These are phyloP conservation scores for Leptomonas pyrrhocoris DNA, from an alignment of 208 protist species.

Conservation along the genomic window DNA sequence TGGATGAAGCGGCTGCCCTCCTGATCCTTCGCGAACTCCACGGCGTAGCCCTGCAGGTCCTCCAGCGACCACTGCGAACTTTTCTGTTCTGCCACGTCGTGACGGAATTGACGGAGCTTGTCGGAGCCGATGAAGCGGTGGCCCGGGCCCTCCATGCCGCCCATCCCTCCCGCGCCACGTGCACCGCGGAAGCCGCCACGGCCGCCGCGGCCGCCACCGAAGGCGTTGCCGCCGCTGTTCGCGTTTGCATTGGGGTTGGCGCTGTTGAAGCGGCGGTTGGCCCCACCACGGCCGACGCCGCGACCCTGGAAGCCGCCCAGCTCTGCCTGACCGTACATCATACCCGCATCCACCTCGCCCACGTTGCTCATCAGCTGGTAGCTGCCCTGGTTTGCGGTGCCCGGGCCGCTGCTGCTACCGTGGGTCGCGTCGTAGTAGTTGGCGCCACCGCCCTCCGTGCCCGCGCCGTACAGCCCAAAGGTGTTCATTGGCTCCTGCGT, in stretches of 20 bases:
- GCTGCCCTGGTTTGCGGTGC: constrained; percentile 13
- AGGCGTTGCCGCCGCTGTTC: background rate
- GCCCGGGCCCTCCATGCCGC: constrained; percentile 29
- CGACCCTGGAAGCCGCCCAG: constrained; percentile 27
- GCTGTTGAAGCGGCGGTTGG: constrained; percentile 32
- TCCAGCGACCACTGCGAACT: constrained; percentile 60
- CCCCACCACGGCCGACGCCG: constrained; percentile 22
- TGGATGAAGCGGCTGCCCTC: constrained; percentile 98
- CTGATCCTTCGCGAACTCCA: constrained; percentile 97
- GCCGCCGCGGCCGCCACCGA: constrained; percentile 4
- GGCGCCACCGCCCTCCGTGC: constrained; percentile 15
- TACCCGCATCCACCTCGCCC: constrained; percentile 14
- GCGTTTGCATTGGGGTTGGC: constrained; percentile 2
- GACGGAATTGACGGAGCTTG: constrained; percentile 69
- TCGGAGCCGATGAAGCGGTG: constrained; percentile 62
- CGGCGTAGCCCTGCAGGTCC: constrained; percentile 91
- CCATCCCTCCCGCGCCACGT: constrained; percentile 32
- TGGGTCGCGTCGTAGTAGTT: constrained; percentile 36
- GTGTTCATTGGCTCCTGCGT: constrained; percentile 83
- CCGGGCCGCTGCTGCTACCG: constrained; percentile 21
- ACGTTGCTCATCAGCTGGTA: constrained; percentile 36
- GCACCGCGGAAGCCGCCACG: constrained; percentile 28
- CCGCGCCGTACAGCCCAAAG: constrained; percentile 52
- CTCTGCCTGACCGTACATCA: constrained; percentile 25
- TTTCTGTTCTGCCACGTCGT: constrained; percentile 52